Evolutionary conservation across 202 grass and related monocot genomes (phyloP), one percentile per base, ranked within the genome.

Genomic region (Panicum hallii): DNA sequence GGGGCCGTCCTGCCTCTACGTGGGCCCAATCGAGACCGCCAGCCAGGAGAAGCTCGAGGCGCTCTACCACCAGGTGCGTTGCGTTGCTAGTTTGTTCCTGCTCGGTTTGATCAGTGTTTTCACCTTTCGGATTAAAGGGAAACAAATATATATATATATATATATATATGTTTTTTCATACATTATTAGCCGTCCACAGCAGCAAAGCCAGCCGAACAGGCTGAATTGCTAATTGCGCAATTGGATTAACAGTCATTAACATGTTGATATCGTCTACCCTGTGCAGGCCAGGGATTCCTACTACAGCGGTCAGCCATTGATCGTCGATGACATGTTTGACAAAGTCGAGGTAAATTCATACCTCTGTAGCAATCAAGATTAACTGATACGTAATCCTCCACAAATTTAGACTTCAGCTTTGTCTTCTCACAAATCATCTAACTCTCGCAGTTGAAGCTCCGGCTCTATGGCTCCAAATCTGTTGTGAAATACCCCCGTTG

Each of bases 21-120:
- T 98, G 9, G 95, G 95, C 23, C 95, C 95, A 48, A 86, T 98
- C 85, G 95, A 98, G 66, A 95, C 91, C 20, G 95, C 95, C 80
- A 98, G 95, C 81, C 89, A 98, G 78, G 95, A 98, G 87, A 90
- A 87, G 91, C 93, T 98, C 12, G 95, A 98, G 94, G 93, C 93
- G 43, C 93, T 98, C 75, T 95, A 98, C 80, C 87, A 77, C 4
- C 95, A 98, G 91, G 95, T 97, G 1, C 22, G 14, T 32, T 5
- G 6, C 13, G 14, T 15, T 38, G 10, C 46, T 19, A 11, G 7
- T 16, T 22, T 65, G 32, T 65, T 65, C 13, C 38, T 67, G 63
- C 15, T 41, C 8, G 4, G 36, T 67, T 42, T 43, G 16, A n/a
- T 67, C 42, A 42, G 16, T 41, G 15, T 3, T 38, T 38, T 65